Evolutionary conservation across 225 moss, liverwort and hornwort species (phyloP).

Genomic region (Lunularia cruciata): DNA sequence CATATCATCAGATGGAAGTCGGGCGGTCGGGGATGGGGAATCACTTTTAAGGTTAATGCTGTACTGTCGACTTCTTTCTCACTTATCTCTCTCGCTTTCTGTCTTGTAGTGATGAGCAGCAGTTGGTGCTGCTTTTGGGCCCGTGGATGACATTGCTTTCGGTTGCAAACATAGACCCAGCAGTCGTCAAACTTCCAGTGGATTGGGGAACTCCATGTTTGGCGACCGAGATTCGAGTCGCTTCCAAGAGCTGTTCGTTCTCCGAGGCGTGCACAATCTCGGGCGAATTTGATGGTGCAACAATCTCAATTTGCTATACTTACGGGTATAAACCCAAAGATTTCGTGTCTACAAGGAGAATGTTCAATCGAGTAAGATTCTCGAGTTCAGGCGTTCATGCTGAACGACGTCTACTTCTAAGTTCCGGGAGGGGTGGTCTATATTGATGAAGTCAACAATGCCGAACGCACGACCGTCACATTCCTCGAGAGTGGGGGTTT

Average conservation of each 20-base stretch:
- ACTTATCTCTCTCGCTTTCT: neutral
- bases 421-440: neutral
- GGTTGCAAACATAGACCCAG: neutral
- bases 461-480: neutral
- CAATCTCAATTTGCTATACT: neutral
- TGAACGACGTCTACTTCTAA: too few relatives aligned
- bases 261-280: neutral
- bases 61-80: neutral
- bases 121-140: neutral
- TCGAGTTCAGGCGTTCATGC: too few relatives aligned
- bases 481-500: neutral
- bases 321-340: too few relatives aligned
- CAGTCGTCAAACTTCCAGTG: neutral
- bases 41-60: neutral
- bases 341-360: too few relatives aligned
- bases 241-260: too few relatives aligned
- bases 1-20: neutral
- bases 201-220: neutral
- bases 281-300: too few relatives aligned
- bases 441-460: neutral
- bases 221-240: neutral
- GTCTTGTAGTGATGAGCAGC: too few relatives aligned
- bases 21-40: neutral
- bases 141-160: neutral
- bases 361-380: neutral